Conservation (phyloP, 2,329 filamentous ascomycete genomes). For the Scorias spongiosa region DNA sequence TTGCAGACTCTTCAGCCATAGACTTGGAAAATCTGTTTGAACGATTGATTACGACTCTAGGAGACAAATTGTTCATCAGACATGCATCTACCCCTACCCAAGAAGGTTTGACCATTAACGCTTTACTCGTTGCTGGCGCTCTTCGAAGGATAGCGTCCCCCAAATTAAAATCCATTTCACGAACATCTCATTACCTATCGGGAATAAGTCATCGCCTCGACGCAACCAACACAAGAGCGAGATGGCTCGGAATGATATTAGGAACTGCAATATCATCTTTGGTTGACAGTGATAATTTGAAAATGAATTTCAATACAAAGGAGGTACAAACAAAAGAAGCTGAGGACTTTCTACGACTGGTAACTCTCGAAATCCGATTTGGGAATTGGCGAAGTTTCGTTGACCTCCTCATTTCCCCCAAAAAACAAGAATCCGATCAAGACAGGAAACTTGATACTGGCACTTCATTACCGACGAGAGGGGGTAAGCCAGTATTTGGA, state of each 20-base stretch:
- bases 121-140: slow-evolving; percentile 66
- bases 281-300: slow-evolving; percentile 50
- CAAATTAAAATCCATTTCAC: slow-evolving; percentile 52
- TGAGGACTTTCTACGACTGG: slow-evolving; percentile 56
- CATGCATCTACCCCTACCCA: slow-evolving; percentile 76
- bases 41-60: slow-evolving; percentile 58
- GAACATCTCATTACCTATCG: slow-evolving; percentile 58
- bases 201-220: slow-evolving; percentile 74
- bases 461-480: slow-evolving; percentile 8
- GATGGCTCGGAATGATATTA: slow-evolving; percentile 78
- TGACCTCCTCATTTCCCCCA: slow-evolving; percentile 11
- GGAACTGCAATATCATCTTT: slow-evolving; percentile 57
- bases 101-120: slow-evolving; percentile 68
- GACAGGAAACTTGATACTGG: background rate
- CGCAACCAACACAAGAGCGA: slow-evolving; percentile 56
- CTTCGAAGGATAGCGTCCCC: slow-evolving; percentile 51
- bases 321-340: slow-evolving; percentile 62
- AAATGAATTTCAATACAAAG: slow-evolving; percentile 70
- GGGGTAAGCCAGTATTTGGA: slow-evolving; percentile 18
- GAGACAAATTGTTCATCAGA: slow-evolving; percentile 72
- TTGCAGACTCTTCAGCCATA: background rate
- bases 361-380: slow-evolving; percentile 44
- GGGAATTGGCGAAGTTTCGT: slow-evolving; percentile 42
- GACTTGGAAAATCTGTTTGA: slow-evolving; percentile 44
- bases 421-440: slow-evolving; percentile 1